Evolutionary conservation across 1,284 basidiomycete genomes (phyloP), one percentile per base, ranked within the genome.

Genomic region (Sporisorium scitamineum): DNA sequence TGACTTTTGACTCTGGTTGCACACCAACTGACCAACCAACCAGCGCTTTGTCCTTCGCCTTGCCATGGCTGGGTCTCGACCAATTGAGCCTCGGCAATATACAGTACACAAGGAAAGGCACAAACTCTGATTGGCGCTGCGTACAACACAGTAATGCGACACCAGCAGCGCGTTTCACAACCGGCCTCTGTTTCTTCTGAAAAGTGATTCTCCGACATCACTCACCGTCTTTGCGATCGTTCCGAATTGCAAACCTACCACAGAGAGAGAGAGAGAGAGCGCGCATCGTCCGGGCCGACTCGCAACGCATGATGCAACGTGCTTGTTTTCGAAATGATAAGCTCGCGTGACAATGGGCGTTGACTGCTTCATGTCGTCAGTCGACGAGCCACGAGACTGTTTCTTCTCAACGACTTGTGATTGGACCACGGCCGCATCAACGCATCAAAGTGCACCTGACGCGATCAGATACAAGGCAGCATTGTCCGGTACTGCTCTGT

Each of bases 391-490:
- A 18, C 37, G 37, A 39, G 37, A 39, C 39, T 11, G 3, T 39
- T 39, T 39, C 39, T 39, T n/a, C 37, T 42, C 20, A 3, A 20
- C 13, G 37, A 7, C 26, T 26, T 41, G 11, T 47, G 54, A 56
- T 56, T 56, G 54, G 31, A 39, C 26, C 42, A 56, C 7, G 7
- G 13, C 16, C 14, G 54, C 54, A 44, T 32, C 20, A 41, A 10
- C 52, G 39, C 39, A 42, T 42, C n/a, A 39, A 39, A 39, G 37
- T 53, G 34, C 51, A 53, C 34, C 13, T 14, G 22, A 22, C 31
- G 51, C 27, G 51, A 53, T 53, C 51, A 53, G 51, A 53, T 53
- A 53, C 52, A 53, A 39, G 14, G 52, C 32, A 9, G n/a, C 2
- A 2, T 5, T 39, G 37, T 5, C 16, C 37, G 5, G 37, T 2